Base-by-base conservation (phyloP, 208 protist genomes). In the Leishmania lainsoni region DNA sequence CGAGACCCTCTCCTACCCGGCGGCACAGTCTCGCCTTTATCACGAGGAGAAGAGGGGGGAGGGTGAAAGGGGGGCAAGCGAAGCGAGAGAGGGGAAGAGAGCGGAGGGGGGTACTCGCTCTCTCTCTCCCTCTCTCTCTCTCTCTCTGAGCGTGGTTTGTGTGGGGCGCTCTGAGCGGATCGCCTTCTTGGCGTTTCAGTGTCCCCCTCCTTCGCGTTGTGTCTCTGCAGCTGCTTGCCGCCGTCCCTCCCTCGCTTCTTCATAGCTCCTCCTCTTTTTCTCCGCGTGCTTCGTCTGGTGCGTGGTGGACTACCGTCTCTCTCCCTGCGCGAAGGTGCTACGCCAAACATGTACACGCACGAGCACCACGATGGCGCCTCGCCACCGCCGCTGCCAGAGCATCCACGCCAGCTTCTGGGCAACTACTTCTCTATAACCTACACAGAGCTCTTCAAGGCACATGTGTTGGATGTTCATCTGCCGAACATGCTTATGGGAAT, bases 401-500 rank as follows among this genome's bases (percentile, higher is more conserved):
- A 51, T 35, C 35, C 35, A 71, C 49, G 72, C 29, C 39, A 75
- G 45, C 48, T 69, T 16, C 32, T 83, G 17, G 70, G 79, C 61
- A 65, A 77, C 56, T 84, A 80, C 73, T 63, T 84, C 65, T 52
- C 71, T 48, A 70, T 76, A 45, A 87, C 80, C 17, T 85, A 85
- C 71, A 80, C 77, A 32, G 73, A 91, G 51, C 75, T 93, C 39
- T 78, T 90, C 71, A 88, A 83, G 58, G 86, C 83, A 6, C 87
- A 93, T n/a, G 79, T 95, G 26, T 75, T 97, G 12, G 89, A 95
- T 86, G 86, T 97, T 14, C 93, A 97, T 48, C 63, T 97, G 42
- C 88, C 91, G 22, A 97, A 96, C 83, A 85, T 93, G 61, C 78
- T 97, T 22, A 90, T 96, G 54, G 92, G 94, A 48, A 83, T 97